Base-by-base conservation (phyloP, 2,329 filamentous ascomycete genomes). In the Colletotrichum endophyticum region DNA sequence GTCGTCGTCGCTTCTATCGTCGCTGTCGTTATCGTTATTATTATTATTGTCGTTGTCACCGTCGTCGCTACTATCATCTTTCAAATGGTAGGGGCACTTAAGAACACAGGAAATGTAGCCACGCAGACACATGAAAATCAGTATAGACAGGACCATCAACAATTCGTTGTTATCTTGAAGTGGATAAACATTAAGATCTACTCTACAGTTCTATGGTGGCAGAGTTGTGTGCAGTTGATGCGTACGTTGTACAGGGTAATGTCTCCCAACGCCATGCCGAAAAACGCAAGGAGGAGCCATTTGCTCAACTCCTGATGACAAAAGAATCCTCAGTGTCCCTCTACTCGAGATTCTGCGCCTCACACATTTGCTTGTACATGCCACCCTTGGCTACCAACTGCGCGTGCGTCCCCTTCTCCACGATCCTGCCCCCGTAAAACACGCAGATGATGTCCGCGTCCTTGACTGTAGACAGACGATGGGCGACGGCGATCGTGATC, bases 401-500 rank as follows among this genome's bases (percentile, higher is more conserved):
- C 7, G 87, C 85, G 81, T 94, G 92, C 25, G 88, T 89, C n/a
- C 94, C 92, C 72, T 86, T 84, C 81, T 94, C 92, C 2, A 91
- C 85, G 49, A 94, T 88, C 27, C 83, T 85, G 8, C 90, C 90
- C 4, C 87, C 84, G 11, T 91, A 89, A 80, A 94, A 92, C 0
- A 93, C 91, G 78, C 90, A 92, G 56, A 93, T 94, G 5, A 87
- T 82, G 80, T 93, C 89, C 0, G 90, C 91, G 72, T 92, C 88
- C 79, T 91, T 92, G 3, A 91, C 87, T 0, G 87, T 88, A 28
- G 91, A 87, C 6, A 88, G 80, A 7, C 93, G 87, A 82, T 94
- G 93, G 2, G 93, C 93, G 2, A 95, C 92, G 6, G 92, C 91
- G 12, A 95, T 86, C 0, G 92, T 94, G 1, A 92, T 88, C 67